These are phyloP conservation scores for Apophysomyces ossiformis DNA, from an alignment of 371 early-diverging fungal genomes.

Conservation along the genomic window DNA sequence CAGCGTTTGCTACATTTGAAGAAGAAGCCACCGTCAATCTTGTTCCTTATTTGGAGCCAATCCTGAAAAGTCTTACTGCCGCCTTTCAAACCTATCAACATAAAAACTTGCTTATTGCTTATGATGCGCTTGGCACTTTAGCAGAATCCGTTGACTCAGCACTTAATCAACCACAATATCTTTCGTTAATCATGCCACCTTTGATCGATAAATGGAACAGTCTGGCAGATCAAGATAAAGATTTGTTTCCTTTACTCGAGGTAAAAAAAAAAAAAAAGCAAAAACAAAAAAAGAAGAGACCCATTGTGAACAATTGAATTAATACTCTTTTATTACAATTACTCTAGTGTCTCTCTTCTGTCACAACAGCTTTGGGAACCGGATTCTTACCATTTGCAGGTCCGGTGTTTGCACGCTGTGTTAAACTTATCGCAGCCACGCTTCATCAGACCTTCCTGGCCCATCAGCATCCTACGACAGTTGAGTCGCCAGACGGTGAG, in stretches of 20 bases:
- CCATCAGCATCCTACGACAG: constrained; percentile 53
- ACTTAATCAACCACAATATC: constrained; percentile 76
- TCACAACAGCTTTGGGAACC: constrained; percentile 84
- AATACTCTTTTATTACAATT: background rate
- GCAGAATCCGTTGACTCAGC: constrained; percentile 88
- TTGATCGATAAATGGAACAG: constrained; percentile 83
- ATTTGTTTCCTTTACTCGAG: constrained; percentile 92
- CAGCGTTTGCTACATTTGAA: constrained; percentile 91
- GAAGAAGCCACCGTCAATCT: constrained; percentile 82
- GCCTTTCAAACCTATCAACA: constrained; percentile 88
- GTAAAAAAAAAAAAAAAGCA: constrained; percentile 37
- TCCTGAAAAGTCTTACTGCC: constrained; percentile 73
- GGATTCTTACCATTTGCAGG: constrained; percentile 82
- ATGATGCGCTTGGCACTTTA: constrained; percentile 93
- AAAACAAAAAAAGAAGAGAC: no score
- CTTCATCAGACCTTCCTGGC: constrained; percentile 41
- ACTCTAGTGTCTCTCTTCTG: constrained; percentile 79
- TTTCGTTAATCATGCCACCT: constrained; percentile 83
- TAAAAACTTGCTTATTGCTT: constrained; percentile 88
- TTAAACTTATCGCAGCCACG: constrained; percentile 76
- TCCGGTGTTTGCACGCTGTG: constrained; percentile 84
- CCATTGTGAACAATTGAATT: background rate
- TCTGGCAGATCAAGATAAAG: constrained; percentile 78
- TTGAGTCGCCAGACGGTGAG: constrained; percentile 75
- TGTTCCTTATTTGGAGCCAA: constrained; percentile 82